These are phyloP conservation scores for Aspergillus pseudoglaucus DNA, from an alignment of 2,329 filamentous ascomycete genomes.

Conservation along the genomic window DNA sequence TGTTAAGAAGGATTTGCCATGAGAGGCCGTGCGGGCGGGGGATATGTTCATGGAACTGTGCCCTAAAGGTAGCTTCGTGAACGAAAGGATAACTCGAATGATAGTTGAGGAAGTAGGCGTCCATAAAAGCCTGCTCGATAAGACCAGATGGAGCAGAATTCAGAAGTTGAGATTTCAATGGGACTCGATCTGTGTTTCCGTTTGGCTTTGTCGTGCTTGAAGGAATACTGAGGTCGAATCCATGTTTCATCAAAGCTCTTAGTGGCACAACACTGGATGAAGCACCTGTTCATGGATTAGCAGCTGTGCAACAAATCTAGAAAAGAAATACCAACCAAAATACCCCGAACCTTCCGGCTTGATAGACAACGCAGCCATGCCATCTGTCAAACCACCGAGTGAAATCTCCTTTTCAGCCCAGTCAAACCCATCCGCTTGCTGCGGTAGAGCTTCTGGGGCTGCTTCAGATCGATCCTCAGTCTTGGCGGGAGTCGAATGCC, in stretches of 20 bases:
- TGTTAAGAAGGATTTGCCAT: constrained; percentile 43
- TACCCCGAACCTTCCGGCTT: constrained; percentile 35
- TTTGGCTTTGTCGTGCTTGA: constrained; percentile 20
- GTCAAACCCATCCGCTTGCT: constrained; percentile 34
- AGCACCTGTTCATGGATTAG: constrained; percentile 17
- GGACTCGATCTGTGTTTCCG: constrained; percentile 20
- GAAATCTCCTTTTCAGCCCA: constrained; percentile 35
- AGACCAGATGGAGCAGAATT: constrained; percentile 33
- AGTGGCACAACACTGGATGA: constrained; percentile 36
- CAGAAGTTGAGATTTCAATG: constrained; percentile 32
- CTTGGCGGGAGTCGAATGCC: constrained; percentile 32
- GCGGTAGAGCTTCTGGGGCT: constrained; percentile 39
- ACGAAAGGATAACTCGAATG: constrained; percentile 44
- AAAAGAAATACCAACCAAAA: constrained; percentile 22
- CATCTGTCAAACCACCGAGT: constrained; percentile 33
- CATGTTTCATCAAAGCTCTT: constrained; percentile 33
- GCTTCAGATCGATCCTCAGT: constrained; percentile 29
- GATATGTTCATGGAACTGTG: constrained; percentile 41
- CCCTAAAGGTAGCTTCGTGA: constrained; percentile 43
- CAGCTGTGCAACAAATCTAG: not conserved
- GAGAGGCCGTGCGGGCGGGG: constrained; percentile 35
- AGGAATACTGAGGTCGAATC: constrained; percentile 34
- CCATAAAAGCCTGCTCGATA: constrained; percentile 36
- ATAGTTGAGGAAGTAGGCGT: constrained; percentile 44
- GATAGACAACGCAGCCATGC: constrained; percentile 37